A percentile compares a stretch with the other conserved stretches of the same genome.
These are phyloP conservation scores for Potentilla sterilis DNA, from an alignment of 306 rosid genomes.

Conservation along the genomic window DNA sequence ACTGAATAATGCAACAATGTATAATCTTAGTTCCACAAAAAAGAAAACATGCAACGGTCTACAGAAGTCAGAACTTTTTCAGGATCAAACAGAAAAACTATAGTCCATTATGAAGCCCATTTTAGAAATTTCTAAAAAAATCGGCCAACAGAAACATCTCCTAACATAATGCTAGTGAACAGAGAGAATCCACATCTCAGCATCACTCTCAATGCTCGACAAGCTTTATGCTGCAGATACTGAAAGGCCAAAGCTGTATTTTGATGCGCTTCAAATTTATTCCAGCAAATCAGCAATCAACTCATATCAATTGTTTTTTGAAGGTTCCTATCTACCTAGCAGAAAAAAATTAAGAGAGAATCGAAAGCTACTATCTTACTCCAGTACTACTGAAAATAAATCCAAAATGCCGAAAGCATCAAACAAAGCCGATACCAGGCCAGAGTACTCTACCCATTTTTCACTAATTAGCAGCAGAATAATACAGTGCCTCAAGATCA, in stretches of 20 bases:
- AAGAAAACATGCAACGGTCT: slow-evolving; percentile 27
- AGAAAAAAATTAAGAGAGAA: background rate
- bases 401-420: slow-evolving; percentile 2
- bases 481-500: slow-evolving; percentile 1
- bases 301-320: background rate
- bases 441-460: slow-evolving; percentile 23
- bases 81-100: background rate
- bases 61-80: slow-evolving; percentile 2
- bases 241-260: background rate
- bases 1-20: slow-evolving; percentile 15
- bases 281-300: background rate
- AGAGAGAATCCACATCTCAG: background rate
- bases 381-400: slow-evolving; percentile 10
- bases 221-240: background rate
- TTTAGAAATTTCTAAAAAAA: background rate
- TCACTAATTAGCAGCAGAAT: slow-evolving; percentile 7
- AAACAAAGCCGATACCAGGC: slow-evolving; percentile 23
- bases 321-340: background rate
- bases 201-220: background rate
- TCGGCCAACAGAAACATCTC: background rate
- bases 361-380: slow-evolving; percentile 10
- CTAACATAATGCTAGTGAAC: background rate
- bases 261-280: too few relatives aligned
- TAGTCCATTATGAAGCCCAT: background rate
- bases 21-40: slow-evolving; percentile 23